Evolutionary conservation across 495 filamentous ascomycete species (phyloP), one percentile per base, ranked within the genome.

Genomic region (Xylaria scruposa): DNA sequence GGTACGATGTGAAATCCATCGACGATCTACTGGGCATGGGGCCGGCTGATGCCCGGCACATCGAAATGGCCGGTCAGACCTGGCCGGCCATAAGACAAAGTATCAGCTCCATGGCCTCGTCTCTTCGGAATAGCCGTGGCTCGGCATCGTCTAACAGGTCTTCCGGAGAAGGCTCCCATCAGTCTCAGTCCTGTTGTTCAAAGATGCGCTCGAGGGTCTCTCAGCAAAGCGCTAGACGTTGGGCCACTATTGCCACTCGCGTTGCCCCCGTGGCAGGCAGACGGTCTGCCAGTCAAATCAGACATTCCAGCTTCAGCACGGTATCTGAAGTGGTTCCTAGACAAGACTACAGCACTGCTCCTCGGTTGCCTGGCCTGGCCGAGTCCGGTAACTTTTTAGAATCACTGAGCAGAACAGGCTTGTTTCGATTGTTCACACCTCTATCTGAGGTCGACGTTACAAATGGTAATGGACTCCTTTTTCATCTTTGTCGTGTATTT

Each of bases 91-190:
- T 75, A 51, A 69, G 75, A 24, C 75, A 75, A 67, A 77, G 73
- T 51, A 71, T 77, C 36, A 71, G 75, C 54, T 78, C 75, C 24
- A 70, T 78, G 64, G 73, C 75, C 1, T 75, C 71, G 49, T 75
- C 77, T 21, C 51, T 77, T 64, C 62, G 75, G 65, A 74, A 60
- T 10, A 65, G 72, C n/a, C 72, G 62, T 21, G 42, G 54, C 38
- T 73, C 68, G 9, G 12, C 29, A 56, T 17, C 42, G 0, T 17
- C 3, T 4, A 46, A 15, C 17, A 56, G 15, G 29, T 21, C 29
- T 17, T 9, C 68, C 4, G 60, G 36, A 9, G 68, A 64, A 8
- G 2, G 36, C 3, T 64, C 47, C 8, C 38, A 42, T 1, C 13
- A 54, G 26, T 44, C 59, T 49, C 44, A 15, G n/a, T 38, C 46